Evolutionary conservation across 2,329 filamentous ascomycete species (phyloP).

Genomic region (Claviceps monticola): DNA sequence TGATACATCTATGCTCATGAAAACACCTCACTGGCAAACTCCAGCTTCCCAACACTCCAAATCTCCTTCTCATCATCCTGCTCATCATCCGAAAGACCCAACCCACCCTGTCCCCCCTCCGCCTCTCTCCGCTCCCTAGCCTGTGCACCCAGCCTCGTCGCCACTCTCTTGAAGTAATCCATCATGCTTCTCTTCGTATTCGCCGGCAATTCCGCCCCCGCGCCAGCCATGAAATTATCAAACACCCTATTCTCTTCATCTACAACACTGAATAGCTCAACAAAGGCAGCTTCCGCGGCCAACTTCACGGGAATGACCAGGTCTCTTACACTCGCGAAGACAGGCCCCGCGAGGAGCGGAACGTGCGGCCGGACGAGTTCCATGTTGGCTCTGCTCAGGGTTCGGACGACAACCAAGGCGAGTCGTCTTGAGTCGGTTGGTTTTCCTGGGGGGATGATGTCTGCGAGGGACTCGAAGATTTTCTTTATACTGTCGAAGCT

Average conservation of each 20-base stretch:
- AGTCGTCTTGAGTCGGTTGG: constrained; percentile 75
- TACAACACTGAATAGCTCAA: constrained; percentile 79
- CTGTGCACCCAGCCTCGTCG: constrained; percentile 69
- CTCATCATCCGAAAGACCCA: constrained; percentile 83
- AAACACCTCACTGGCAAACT: constrained; percentile 52
- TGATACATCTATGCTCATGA: constrained; percentile 14
- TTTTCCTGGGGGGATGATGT: constrained; percentile 61
- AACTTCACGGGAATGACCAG: constrained; percentile 90
- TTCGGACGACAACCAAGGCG: constrained; percentile 76
- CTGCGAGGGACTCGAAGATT: constrained; percentile 66
- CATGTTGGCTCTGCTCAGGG: constrained; percentile 63
- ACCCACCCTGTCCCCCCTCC: constrained; percentile 73
- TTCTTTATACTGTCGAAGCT: constrained; percentile 64
- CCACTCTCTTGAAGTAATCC: constrained; percentile 95
- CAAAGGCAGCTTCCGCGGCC: constrained; percentile 85
- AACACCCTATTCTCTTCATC: constrained; percentile 78
- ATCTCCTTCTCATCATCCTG: constrained; percentile 89
- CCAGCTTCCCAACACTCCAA: constrained; percentile 87
- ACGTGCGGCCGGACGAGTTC: constrained; percentile 75
- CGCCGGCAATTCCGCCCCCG: constrained; percentile 50
- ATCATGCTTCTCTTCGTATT: constrained; percentile 78
- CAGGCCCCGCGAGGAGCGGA: constrained; percentile 60
- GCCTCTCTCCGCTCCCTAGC: constrained; percentile 82
- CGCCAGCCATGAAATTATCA: constrained; percentile 72
- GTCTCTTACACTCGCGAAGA: constrained; percentile 86